Conservation (phyloP, 352 stramenopile species). For the Phytophthora europaea region DNA sequence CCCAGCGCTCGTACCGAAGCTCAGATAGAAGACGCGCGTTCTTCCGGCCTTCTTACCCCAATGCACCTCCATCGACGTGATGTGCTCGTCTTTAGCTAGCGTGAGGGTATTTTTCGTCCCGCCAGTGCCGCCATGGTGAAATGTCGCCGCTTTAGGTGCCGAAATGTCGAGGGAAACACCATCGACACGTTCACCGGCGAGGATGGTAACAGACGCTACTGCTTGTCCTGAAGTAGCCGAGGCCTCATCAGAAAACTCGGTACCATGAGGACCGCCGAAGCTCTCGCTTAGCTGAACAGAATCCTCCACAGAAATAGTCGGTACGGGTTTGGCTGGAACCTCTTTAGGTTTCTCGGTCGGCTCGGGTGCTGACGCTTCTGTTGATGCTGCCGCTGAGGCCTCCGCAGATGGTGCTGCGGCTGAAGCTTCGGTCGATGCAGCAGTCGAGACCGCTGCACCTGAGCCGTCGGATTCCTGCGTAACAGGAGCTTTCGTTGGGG, state of each 20-base stretch:
- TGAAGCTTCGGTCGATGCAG: not conserved
- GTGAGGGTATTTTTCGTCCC: conserved; percentile 13
- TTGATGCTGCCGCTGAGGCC: not conserved
- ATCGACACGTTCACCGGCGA: conserved; percentile 16
- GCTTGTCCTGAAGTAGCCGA: conserved; percentile 11
- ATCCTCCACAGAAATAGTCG: not conserved
- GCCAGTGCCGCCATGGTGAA: conserved; percentile 10
- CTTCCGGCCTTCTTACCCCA: conserved; percentile 8
- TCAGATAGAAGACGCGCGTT: conserved; percentile 24
- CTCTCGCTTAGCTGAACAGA: conserved; percentile 19
- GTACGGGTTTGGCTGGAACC: not conserved
- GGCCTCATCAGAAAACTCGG: conserved; percentile 23
- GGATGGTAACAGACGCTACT: conserved; percentile 20
- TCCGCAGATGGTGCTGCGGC: not conserved
- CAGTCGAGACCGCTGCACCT: not conserved
- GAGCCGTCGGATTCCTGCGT: not conserved
- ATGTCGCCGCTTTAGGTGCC: conserved; percentile 1
- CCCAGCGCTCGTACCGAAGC: conserved; percentile 17
- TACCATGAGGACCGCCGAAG: conserved; percentile 21
- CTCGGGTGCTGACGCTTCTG: not conserved
- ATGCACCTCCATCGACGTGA: conserved; percentile 22
- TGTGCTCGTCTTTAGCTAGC: conserved; percentile 11
- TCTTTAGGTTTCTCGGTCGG: not conserved
- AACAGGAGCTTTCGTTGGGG: not conserved
- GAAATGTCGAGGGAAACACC: conserved; percentile 18